These are phyloP conservation scores for Penicillium lividum DNA, from an alignment of 495 filamentous ascomycete species.

Conservation along the genomic window DNA sequence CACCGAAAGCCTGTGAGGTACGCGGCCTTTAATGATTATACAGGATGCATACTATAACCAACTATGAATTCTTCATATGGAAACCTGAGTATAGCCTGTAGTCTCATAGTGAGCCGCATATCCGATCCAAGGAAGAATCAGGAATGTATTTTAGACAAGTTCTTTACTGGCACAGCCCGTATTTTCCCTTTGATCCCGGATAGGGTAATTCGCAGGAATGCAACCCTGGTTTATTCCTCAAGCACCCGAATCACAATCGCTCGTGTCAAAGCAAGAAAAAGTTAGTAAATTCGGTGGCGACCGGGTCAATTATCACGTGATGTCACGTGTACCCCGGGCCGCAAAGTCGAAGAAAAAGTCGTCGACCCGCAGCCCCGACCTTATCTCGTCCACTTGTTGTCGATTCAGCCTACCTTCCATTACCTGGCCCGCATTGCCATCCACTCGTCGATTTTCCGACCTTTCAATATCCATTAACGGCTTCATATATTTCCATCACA, in stretches of 20 bases:
- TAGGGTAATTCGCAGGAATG: background rate
- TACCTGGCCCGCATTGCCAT: slow-evolving; percentile 3
- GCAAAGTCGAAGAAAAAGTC: slow-evolving; percentile 18
- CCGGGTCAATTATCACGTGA: slow-evolving; percentile 19
- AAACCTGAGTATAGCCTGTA: too few species aligned
- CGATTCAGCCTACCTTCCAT: slow-evolving; percentile 4
- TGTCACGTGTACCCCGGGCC: slow-evolving; percentile 14
- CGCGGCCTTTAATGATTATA: too few species aligned
- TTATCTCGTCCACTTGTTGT: slow-evolving; percentile 9
- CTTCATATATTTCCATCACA: background rate
- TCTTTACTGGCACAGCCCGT: background rate
- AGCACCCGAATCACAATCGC: slow-evolving; percentile 2
- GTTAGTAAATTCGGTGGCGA: slow-evolving; percentile 18
- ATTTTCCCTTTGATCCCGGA: background rate
- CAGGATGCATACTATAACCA: too few species aligned
- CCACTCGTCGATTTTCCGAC: slow-evolving; percentile 6
- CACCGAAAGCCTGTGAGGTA: too few species aligned
- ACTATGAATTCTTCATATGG: too few species aligned
- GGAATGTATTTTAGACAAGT: background rate
- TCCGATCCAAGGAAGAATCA: background rate
- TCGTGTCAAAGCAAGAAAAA: background rate
- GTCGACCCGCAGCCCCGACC: slow-evolving; percentile 18
- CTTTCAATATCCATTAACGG: slow-evolving; percentile 7
- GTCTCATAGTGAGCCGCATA: background rate
- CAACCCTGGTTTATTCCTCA: slow-evolving; percentile 1